phyloP scores from a whole-genome alignment of 2,329 filamentous ascomycete species.

The Fusarium abutilonis region DNA sequence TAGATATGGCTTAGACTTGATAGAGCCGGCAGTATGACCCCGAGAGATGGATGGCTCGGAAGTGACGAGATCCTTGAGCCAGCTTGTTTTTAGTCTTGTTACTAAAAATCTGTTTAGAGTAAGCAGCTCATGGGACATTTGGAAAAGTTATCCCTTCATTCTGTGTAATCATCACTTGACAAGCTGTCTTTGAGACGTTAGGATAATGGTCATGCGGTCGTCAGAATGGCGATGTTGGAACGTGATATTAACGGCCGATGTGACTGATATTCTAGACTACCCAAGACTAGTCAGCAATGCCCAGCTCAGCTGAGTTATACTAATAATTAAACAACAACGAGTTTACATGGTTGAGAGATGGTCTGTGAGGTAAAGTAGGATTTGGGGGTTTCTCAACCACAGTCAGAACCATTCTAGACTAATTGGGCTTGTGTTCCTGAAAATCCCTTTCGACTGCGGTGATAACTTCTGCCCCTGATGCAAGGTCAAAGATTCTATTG shows the following conservation, averaged over 20 bases:
- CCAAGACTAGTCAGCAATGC: too few species aligned
- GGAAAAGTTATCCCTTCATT: background rate
- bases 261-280: too few species aligned
- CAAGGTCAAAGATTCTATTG: too few species aligned
- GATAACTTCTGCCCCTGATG: too few species aligned
- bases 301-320: background rate
- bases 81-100: constrained; percentile 7
- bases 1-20: constrained; percentile 24
- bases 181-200: background rate
- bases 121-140: background rate
- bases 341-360: background rate
- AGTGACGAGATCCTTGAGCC: constrained; percentile 1
- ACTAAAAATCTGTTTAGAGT: constrained; percentile 10
- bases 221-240: background rate
- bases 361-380: background rate
- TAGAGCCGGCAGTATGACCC: background rate
- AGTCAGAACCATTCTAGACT: background rate
- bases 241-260: background rate
- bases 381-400: background rate
- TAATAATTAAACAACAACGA: background rate
- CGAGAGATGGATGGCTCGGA: background rate
- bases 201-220: background rate
- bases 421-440: background rate
- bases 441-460: background rate
- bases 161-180: background rate